Evolutionary conservation across 495 filamentous ascomycete genomes (phyloP).

Genomic region (Lindgomyces ingoldianus): DNA sequence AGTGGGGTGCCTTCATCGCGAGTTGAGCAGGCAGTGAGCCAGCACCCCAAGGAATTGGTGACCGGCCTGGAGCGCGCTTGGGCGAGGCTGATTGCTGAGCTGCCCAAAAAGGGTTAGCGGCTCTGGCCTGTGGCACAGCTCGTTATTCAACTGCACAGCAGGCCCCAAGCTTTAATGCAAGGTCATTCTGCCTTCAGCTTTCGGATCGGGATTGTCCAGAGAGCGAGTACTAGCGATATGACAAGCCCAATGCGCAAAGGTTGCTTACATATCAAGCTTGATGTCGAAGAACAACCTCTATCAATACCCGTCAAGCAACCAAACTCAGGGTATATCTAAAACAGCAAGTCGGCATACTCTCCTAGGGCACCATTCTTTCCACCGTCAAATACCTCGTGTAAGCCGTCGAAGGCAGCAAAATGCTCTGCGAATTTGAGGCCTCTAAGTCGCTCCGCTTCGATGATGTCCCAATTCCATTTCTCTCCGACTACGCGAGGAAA

Average conservation of each 20-base stretch:
- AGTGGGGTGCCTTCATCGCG: background rate
- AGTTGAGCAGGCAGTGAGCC: background rate
- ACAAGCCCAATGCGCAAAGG: no score
- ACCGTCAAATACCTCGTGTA: slow-evolving; percentile 44
- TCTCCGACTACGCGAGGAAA: slow-evolving; percentile 11
- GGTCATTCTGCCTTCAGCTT: no score
- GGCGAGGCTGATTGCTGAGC: no score
- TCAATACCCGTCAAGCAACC: no score
- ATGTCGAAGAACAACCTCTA: no score
- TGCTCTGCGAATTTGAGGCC: slow-evolving; percentile 44
- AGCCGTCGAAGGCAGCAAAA: slow-evolving; percentile 43
- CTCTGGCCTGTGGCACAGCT: background rate
- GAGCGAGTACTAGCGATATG: no score
- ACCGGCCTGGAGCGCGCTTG: no score
- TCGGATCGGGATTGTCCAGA: no score
- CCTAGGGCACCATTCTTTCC: slow-evolving; percentile 42
- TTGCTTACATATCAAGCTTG: no score
- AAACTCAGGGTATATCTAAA: slow-evolving; percentile 17
- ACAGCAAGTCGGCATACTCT: slow-evolving; percentile 43
- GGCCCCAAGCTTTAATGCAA: no score
- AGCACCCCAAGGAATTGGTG: background rate
- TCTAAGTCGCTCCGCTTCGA: slow-evolving; percentile 44
- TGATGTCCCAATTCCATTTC: slow-evolving; percentile 47
- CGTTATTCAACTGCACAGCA: no score
- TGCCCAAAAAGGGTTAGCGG: background rate